These are phyloP conservation scores for Penicillium corylophilum DNA, from an alignment of 2,329 filamentous ascomycete species.

Conservation along the genomic window DNA sequence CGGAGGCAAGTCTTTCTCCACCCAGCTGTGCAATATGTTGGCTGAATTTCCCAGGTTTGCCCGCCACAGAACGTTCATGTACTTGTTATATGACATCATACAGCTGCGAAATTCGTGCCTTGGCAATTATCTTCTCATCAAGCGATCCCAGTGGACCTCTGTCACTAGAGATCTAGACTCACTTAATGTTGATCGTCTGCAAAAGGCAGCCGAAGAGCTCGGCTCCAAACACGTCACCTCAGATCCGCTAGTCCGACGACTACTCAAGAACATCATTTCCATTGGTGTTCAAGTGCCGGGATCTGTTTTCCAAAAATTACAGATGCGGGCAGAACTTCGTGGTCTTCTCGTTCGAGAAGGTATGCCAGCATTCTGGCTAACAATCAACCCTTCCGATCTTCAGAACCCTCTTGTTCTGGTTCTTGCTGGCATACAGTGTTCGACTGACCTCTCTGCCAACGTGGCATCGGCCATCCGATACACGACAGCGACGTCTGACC, in stretches of 20 bases:
- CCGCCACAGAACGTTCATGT: not conserved
- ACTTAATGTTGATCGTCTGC: not conserved
- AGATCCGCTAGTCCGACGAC: not conserved
- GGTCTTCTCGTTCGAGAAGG: constrained; percentile 7
- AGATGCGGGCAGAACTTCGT: constrained; percentile 2
- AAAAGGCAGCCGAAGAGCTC: not conserved
- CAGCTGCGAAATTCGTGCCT: not conserved
- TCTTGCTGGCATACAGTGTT: not conserved
- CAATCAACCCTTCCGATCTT: constrained; percentile 10
- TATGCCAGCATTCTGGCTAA: constrained; percentile 7
- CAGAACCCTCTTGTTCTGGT: constrained; percentile 6
- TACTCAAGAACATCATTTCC: not conserved
- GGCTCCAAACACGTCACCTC: not conserved
- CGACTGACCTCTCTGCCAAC: not conserved
- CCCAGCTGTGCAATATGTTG: not conserved
- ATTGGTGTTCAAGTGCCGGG: not conserved
- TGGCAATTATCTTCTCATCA: not conserved
- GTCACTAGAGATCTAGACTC: not conserved
- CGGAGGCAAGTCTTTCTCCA: not conserved
- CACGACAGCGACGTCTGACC: constrained; percentile 4
- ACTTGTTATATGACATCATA: not conserved
- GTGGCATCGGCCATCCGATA: not conserved
- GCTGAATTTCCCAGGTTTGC: not conserved
- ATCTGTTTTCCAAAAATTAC: not conserved
- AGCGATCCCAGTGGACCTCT: not conserved